phyloP scores from a whole-genome alignment of 768 basidiomycete genomes.

The Kwoniella dendrophila region DNA sequence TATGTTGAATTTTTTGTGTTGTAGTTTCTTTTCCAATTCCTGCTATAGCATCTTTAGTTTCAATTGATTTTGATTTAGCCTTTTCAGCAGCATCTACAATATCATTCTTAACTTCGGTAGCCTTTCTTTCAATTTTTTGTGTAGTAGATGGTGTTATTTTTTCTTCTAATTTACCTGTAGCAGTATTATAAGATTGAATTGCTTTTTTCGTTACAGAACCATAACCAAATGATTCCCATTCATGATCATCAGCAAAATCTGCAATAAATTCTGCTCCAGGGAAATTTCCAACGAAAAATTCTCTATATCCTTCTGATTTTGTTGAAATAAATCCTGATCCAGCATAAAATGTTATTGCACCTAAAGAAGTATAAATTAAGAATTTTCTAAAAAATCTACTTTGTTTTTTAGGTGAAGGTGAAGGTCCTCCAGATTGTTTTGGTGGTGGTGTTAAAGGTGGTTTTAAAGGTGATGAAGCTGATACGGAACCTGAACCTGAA shows the following conservation, averaged over 20 bases:
- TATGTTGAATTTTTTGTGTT: slow-evolving; percentile 13
- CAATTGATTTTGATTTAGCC: slow-evolving; percentile 28
- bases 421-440: no score
- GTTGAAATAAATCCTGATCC: slow-evolving; percentile 78
- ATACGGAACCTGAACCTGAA: no score
- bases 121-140: slow-evolving; percentile 19
- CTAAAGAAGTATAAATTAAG: slow-evolving; percentile 68
- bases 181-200: slow-evolving; percentile 24
- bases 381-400: slow-evolving; percentile 62
- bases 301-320: slow-evolving; percentile 76
- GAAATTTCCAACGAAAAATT: slow-evolving; percentile 78
- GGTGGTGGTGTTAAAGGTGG: slow-evolving; percentile 29
- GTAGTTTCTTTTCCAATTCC: slow-evolving; percentile 25
- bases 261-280: slow-evolving; percentile 77
- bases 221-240: slow-evolving; percentile 76
- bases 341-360: slow-evolving; percentile 76
- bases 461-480: no score
- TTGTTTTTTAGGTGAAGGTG: slow-evolving; percentile 32
- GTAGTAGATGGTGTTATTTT: slow-evolving; percentile 7
- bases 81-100: slow-evolving; percentile 21
- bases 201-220: slow-evolving; percentile 52
- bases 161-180: slow-evolving; percentile 19
- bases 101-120: slow-evolving; percentile 22
- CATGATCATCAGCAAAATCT: slow-evolving; percentile 75
- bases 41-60: slow-evolving; percentile 20